These are phyloP conservation scores for Quercus alba DNA, from an alignment of 306 rosid species.

Conservation along the genomic window DNA sequence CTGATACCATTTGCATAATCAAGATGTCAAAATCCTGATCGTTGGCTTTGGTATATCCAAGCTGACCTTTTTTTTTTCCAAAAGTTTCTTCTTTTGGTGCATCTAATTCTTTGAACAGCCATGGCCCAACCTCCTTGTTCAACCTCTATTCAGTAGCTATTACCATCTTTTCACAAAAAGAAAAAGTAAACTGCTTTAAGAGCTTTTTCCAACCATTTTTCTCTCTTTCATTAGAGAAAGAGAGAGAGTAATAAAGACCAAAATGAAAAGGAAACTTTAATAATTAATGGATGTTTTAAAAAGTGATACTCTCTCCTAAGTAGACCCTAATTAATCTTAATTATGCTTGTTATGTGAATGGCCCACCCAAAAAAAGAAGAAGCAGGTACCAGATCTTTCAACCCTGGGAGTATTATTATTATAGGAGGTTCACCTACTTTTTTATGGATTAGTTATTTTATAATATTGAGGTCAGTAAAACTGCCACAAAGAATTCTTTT, in stretches of 20 bases:
- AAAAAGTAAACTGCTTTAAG: conserved; percentile 38
- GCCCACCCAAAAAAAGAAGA: conserved; percentile 23
- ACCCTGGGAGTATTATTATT: conserved; percentile 29
- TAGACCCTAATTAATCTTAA: conserved; percentile 26
- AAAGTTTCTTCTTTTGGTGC: conserved; percentile 32
- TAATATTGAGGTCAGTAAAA: conserved; percentile 36
- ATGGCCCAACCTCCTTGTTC: conserved; percentile 44
- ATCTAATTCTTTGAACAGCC: conserved; percentile 39
- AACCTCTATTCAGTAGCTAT: conserved; percentile 18
- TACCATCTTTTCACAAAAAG: conserved; percentile 27
- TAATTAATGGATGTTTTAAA: conserved; percentile 19
- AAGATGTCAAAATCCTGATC: conserved; percentile 14
- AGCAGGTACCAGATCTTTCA: conserved; percentile 31
- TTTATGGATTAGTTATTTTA: conserved; percentile 12
- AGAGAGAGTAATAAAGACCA: conserved; percentile 17
- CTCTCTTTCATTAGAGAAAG: conserved; percentile 17
- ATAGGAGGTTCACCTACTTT: conserved; percentile 29
- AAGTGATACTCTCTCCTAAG: conserved; percentile 23
- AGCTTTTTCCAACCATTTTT: conserved; percentile 34
- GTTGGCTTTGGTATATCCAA: conserved; percentile 37
- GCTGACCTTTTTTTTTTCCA: conserved; percentile 12
- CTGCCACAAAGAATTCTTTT: conserved; percentile 31
- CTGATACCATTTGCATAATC: background rate
- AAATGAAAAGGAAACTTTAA: conserved; percentile 30
- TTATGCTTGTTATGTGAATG: conserved; percentile 33